Evolutionary conservation across 1,284 basidiomycete genomes (phyloP).

Genomic region (Neonothopanus nambi): DNA sequence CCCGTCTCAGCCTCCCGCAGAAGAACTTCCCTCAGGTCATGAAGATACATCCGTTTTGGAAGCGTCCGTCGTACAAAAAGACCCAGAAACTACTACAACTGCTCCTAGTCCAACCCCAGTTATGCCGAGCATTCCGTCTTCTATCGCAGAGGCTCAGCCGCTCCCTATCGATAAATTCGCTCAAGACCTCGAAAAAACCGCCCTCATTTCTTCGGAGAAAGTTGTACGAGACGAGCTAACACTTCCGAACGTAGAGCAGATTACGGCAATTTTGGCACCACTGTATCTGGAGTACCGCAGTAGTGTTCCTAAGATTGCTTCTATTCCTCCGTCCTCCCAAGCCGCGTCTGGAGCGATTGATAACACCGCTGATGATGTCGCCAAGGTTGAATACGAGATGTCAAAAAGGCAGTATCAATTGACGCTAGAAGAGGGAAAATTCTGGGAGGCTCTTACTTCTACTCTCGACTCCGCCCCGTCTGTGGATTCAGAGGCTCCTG

Average conservation of each 20-base stretch:
- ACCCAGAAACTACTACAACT: no score
- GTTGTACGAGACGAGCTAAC: no score
- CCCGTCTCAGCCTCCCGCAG: no score
- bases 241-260: constrained; percentile 14
- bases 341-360: neutral
- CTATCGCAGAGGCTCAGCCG: no score
- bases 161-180: no score
- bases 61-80: no score
- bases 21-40: no score
- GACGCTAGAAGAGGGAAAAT: constrained; percentile 56
- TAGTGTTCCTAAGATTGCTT: constrained; percentile 47
- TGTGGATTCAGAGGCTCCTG: constrained; percentile 5
- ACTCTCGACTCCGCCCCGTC: neutral
- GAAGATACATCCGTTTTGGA: no score
- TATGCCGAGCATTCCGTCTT: no score
- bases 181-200: no score
- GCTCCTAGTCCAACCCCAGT: no score
- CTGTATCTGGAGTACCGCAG: constrained; percentile 52
- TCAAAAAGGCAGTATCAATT: constrained; percentile 67
- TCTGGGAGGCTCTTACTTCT: constrained; percentile 49
- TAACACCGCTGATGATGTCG: constrained; percentile 28
- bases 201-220: no score
- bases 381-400: constrained; percentile 50
- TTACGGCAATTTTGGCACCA: constrained; percentile 37
- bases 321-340: constrained; percentile 30